These are phyloP conservation scores for Candida methanosorbosa DNA, from an alignment of 805 yeast species.

Conservation along the genomic window DNA sequence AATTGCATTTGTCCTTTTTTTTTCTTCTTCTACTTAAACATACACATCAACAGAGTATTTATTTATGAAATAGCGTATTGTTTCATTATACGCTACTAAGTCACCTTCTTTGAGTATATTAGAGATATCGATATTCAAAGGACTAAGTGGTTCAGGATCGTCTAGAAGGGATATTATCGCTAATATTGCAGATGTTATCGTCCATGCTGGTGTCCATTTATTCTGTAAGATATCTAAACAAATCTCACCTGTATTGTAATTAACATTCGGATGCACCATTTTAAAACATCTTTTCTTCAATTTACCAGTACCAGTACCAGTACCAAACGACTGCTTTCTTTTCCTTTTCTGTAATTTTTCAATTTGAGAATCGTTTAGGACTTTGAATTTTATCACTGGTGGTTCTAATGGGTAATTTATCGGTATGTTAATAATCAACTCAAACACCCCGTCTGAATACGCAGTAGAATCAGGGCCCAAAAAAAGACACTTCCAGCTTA, in stretches of 20 bases:
- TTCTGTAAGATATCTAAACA: slow-evolving; percentile 57
- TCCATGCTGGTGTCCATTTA: slow-evolving; percentile 74
- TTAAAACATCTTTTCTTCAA: slow-evolving; percentile 10
- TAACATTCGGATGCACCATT: slow-evolving; percentile 42
- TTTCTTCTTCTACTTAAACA: background rate
- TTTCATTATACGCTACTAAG: slow-evolving; percentile 29
- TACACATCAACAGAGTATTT: slow-evolving; percentile 8
- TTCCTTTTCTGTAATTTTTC: background rate
- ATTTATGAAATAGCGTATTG: slow-evolving; percentile 30
- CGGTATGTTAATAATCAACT: slow-evolving; percentile 36
- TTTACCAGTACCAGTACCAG: background rate
- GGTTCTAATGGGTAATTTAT: slow-evolving; percentile 49
- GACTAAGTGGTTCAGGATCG: slow-evolving; percentile 66
- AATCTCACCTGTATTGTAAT: slow-evolving; percentile 53
- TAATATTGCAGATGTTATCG: slow-evolving; percentile 41
- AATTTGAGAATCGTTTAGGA: slow-evolving; percentile 4
- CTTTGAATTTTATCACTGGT: slow-evolving; percentile 41
- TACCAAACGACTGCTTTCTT: background rate
- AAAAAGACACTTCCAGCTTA: slow-evolving; percentile 42
- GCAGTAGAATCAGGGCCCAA: slow-evolving; percentile 45
- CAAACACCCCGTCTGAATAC: slow-evolving; percentile 46
- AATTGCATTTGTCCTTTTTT: too few species aligned
- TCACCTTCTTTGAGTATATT: slow-evolving; percentile 45
- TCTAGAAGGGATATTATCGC: slow-evolving; percentile 51
- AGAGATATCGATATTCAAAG: slow-evolving; percentile 63